These are phyloP conservation scores for Nowakowskiella sp. DNA, from an alignment of 192 early-diverging fungal species.

Conservation along the genomic window DNA sequence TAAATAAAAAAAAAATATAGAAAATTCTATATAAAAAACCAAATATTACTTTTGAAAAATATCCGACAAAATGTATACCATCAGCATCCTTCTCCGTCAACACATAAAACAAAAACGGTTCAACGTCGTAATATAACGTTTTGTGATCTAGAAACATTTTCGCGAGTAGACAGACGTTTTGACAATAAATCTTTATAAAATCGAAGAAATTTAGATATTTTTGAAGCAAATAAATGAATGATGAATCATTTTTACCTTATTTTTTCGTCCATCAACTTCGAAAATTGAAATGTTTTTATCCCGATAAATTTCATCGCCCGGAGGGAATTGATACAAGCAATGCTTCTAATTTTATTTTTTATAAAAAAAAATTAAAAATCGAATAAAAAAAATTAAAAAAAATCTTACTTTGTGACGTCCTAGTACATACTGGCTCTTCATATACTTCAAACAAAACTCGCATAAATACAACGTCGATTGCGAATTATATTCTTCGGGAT, in stretches of 20 bases:
- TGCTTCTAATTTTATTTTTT: not conserved
- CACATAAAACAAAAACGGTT: slow-evolving; percentile 90
- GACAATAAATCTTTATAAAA: slow-evolving; percentile 72
- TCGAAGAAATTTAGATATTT: not conserved
- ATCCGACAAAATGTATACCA: slow-evolving; percentile 69
- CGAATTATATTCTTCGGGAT: slow-evolving; percentile 77
- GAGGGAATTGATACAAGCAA: slow-evolving; percentile 48
- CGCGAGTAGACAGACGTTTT: slow-evolving; percentile 86
- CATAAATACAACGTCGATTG: slow-evolving; percentile 72
- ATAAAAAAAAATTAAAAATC: not conserved
- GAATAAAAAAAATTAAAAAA: not conserved
- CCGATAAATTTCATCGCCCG: slow-evolving; percentile 76
- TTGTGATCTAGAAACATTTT: slow-evolving; percentile 97
- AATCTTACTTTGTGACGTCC: slow-evolving; percentile 62
- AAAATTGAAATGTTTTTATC: slow-evolving; percentile 54
- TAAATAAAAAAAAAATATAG: not conserved
- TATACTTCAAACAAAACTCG: slow-evolving; percentile 91
- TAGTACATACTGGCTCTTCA: slow-evolving; percentile 62
- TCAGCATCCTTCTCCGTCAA: slow-evolving; percentile 51
- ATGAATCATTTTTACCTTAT: slow-evolving; percentile 49
- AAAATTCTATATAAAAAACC: not conserved
- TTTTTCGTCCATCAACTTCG: slow-evolving; percentile 79
- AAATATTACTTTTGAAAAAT: slow-evolving; percentile 82
- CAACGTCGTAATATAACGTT: slow-evolving; percentile 91
- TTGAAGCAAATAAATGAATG: not conserved